Base-by-base conservation (phyloP, 805 yeast genomes). In the Suhomyces vadensis region DNA sequence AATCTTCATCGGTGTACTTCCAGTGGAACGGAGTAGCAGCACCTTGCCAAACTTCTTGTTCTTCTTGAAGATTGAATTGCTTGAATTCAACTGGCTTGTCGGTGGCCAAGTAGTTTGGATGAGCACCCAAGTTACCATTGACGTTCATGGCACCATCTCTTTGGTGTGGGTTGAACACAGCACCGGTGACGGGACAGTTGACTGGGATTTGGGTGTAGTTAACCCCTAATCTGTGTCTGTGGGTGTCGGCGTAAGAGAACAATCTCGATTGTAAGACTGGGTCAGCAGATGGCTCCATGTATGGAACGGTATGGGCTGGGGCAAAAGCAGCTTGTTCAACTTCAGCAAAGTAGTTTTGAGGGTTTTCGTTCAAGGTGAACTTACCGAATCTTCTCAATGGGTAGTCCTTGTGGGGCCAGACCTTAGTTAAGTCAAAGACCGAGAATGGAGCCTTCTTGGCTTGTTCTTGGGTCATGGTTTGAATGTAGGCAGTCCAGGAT, bases 21-120 rank as follows among this genome's bases (percentile, higher is more conserved):
- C 97, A 90, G 71, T 89, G 94, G 81, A 79, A 87, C 52, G 92
- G 88, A 49, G 83, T 71, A 37, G 94, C 94, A 43, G 89, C 79
- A 46, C 94, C 94, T 45, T 72, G 69, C 94, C 94, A 87, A 49
- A 80, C 77, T 70, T 87, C 95, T 67, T 85, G 91, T 55, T 81
- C 80, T 57, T 78, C 76, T 63, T 82, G 85, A 39, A 77, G 60
- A 51, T 71, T 73, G 53, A 73, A 62, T 35, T 58, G 51, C 51
- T 65, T 64, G 59, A 72, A 77, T 57, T 74, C 74, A 40, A 77
- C 60, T 41, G 82, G 81, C 50, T 75, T 67, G 48, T 77, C 68
- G 17, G 87, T 75, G 47, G 74, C 79, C 47, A 83, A 69, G 66
- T 88, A 87, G 68, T 85, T 85, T 62, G 95, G 94, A 52, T 80